Conservation (phyloP, 2,329 filamentous ascomycete genomes). For the Sporothrix euskadiensis region DNA sequence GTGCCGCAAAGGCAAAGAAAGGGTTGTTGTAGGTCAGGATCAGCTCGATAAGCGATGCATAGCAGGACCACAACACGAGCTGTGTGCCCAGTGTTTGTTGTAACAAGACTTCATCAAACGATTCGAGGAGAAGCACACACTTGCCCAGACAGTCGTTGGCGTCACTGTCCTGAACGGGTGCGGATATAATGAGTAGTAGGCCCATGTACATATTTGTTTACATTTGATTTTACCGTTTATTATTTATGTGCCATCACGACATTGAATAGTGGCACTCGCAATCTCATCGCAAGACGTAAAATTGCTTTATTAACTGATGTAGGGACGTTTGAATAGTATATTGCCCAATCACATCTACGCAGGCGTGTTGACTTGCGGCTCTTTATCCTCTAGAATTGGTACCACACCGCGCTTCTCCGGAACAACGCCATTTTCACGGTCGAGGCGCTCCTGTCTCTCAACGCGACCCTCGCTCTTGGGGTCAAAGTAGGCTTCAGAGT, state of each 20-base stretch:
- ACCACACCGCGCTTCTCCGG: background rate
- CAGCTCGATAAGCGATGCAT: background rate
- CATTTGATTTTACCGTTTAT: too few species aligned
- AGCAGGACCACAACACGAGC: background rate
- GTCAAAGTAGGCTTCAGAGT: conserved; percentile 39
- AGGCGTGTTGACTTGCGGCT: background rate
- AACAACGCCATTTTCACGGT: background rate
- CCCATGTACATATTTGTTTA: too few species aligned
- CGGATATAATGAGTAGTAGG: too few species aligned
- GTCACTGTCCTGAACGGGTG: background rate
- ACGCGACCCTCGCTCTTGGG: conserved; percentile 25
- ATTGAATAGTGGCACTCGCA: too few species aligned
- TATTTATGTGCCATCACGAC: too few species aligned
- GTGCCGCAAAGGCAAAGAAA: background rate
- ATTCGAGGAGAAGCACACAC: background rate
- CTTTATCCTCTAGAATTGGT: background rate
- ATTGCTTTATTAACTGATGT: background rate
- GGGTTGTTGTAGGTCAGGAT: background rate
- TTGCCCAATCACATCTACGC: background rate
- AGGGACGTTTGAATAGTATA: too few species aligned
- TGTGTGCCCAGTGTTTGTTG: background rate
- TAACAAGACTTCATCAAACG: background rate
- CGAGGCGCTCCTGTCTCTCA: background rate
- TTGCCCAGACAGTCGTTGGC: conserved; percentile 7
- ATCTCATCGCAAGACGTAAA: too few species aligned